Base-by-base conservation (phyloP, 2,329 filamentous ascomycete species). In the Paramyrothecium sp. region DNA sequence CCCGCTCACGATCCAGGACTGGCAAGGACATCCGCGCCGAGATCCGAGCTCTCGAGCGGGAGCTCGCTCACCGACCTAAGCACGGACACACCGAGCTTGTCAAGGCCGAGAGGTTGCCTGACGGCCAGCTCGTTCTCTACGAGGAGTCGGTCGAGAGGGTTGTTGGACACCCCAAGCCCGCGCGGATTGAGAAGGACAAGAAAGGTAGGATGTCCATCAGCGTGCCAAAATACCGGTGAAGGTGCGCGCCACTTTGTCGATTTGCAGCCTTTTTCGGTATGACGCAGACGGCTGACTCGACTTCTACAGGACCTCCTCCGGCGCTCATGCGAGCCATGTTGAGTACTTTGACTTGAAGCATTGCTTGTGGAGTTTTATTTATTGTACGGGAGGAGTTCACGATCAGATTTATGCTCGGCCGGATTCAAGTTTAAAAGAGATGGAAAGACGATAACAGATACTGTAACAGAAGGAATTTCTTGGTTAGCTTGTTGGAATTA, bases 151-250 rank as follows among this genome's bases (percentile, higher is more conserved):
- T 87, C 62, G 83, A 87, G 72, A 78, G 75, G 67, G 71, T 84
- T 54, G 78, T 82, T 62, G 80, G 82, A 66, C 76, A 78, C 52
- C 76, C 76, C 68, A 82, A 78, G 70, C 84, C 84, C 55, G 79
- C 90, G 61, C 81, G 89, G 65, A 86, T 97, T 67, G 90, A 92
- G 77, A 92, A 90, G 81, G 92, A 97, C 78, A 89, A 89, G 81
- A 95, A 91, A 92, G 92, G 93, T 96, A 95, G 89, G 90, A 88
- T 95, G 86, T 86, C 88, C 81, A 87, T 93, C 78, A 90, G 89
- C 79, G 84, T 91, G 75, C 90, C 89, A 69, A 86, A 87, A 78
- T 83, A 86, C 75, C 84, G 79, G 75, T 82, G 76, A 81, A 81
- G 78, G 79, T 81, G 76, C 72, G 80, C 73, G 66, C 67, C 66